Base-by-base conservation (phyloP, 352 stramenopile species). In the Globisporangium cylindrosporum region DNA sequence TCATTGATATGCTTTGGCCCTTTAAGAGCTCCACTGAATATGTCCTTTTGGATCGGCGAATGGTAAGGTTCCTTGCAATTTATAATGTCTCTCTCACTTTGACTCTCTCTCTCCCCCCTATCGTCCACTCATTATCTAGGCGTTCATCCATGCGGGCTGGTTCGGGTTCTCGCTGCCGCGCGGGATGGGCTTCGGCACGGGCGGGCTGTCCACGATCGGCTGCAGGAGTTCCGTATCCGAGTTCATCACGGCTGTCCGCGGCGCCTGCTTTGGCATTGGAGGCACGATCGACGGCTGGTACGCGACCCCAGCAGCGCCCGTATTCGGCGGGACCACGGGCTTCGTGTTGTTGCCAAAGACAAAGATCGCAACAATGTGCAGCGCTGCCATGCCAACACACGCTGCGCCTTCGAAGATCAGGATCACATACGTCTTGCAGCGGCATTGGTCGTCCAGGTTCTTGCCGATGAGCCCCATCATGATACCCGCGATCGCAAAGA, bases 391-490 rank as follows among this genome's bases (percentile, higher is more conserved):
- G 6, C 12, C 81, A 1, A 92, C 70, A 43, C 85, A 88, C 9
- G 78, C 84, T 3, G 79, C 51, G 34, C 81, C 84, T 58, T 89
- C 79, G 51, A 86, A 57, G 46, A 92, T 75, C 18, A 90, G 69
- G 22, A 89, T 69, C 43, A 77, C 60, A 64, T 83, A 88, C 61
- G 77, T 69, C 43, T 70, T 67, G 70, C 82, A 91, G 51, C 69
- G 51, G 64, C 82, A 91, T 66, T 83, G 72, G 53, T 80, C 54
- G 51, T 85, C 68, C 8, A 87, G 74, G 22, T 79, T 86, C 65
- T 88, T 86, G 62, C 84, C 81, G 43, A 90, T 73, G 55, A 88
- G 60, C 62, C 76, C 74, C 15, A 71, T 87, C 80, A 92, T 89
- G 71, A 87, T 76, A 62, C 84, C 86, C 15, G 82, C 79, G 25